Evolutionary conservation across 2,329 filamentous ascomycete genomes (phyloP), one percentile per base, ranked within the genome.

Genomic region (Neonectria punicea): DNA sequence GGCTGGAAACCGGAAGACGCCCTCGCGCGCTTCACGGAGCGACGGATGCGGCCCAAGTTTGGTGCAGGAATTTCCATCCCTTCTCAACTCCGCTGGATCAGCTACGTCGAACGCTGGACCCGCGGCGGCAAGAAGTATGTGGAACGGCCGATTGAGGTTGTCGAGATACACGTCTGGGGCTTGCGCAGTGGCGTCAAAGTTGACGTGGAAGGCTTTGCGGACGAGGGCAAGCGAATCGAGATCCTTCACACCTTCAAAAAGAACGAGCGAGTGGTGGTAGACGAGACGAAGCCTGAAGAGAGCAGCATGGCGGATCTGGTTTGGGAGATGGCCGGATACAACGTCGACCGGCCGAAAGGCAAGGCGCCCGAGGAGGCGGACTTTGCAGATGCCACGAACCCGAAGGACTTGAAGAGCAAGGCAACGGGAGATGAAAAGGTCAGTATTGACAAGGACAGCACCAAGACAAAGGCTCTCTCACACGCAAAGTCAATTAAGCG

Each of bases 101-200:
- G 86, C 32, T 99, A 99, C 76, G 93, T 98, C 10, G 92, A 97
- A 74, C 87, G 92, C 13, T 98, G 95, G 95, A 87, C 92, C 2
- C 80, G 89, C 59, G 81, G 88, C 30, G 88, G 86, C 18, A 97
- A 97, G 80, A 85, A 86, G 58, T 99, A 98, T 74, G 82, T 93
- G 8, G 95, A 98, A 74, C 84, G 92, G 18, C 88, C 90, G 53
- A 86, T 98, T 1, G 94, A 98, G 79, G 89, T 98, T 44, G 77
- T 94, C 11, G 95, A 98, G 78, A 85, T 99, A 1, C 94, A 97
- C 75, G 88, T 94, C 13, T 98, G 93, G 93, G 96, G 94, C 0
- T 77, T 98, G 55, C 85, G 93, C 50, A 90, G 94, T 71, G 94
- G 95, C 0, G 94, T 98, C 66, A 97, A 96, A 79, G 87, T 98